A percentile compares a stretch with the other conserved stretches of the same genome.
Conservation (phyloP, 169 alveolate genomes). For the Perkinsus marinus region DNA sequence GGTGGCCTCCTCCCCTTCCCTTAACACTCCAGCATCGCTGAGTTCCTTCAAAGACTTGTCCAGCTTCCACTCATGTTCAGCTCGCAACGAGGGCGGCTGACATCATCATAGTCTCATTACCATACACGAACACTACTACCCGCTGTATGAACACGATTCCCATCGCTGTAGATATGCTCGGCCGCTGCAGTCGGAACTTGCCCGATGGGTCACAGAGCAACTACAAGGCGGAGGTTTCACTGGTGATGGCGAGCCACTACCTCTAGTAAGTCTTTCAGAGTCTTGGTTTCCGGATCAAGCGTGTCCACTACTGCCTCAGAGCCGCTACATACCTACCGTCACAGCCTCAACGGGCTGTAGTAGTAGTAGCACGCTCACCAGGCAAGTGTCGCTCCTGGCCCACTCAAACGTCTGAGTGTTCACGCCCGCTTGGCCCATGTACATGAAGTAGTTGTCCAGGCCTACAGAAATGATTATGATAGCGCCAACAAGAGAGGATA, state of each 20-base stretch:
- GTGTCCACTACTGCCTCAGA: background rate
- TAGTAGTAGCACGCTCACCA: background rate
- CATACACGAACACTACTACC: background rate
- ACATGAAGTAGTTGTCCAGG: conserved; percentile 19
- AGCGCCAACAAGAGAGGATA: background rate
- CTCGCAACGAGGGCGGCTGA: background rate
- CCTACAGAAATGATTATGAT: background rate
- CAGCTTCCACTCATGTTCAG: background rate
- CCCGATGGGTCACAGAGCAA: background rate
- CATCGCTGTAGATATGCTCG: background rate
- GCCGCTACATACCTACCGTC: background rate
- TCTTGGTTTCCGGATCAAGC: background rate
- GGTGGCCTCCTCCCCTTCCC: background rate
- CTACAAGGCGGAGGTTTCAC: background rate
- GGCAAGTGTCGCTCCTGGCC: background rate
- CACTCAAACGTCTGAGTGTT: conserved; percentile 19
- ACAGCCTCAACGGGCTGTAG: background rate
- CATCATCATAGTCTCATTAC: background rate
- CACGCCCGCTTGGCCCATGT: conserved; percentile 15
- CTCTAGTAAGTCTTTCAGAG: background rate
- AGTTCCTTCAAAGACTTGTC: background rate
- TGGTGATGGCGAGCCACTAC: background rate
- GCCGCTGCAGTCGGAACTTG: background rate
- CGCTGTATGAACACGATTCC: background rate
- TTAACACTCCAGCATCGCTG: background rate